phyloP scores from a whole-genome alignment of 352 stramenopile species.

The Pythium brassicae region DNA sequence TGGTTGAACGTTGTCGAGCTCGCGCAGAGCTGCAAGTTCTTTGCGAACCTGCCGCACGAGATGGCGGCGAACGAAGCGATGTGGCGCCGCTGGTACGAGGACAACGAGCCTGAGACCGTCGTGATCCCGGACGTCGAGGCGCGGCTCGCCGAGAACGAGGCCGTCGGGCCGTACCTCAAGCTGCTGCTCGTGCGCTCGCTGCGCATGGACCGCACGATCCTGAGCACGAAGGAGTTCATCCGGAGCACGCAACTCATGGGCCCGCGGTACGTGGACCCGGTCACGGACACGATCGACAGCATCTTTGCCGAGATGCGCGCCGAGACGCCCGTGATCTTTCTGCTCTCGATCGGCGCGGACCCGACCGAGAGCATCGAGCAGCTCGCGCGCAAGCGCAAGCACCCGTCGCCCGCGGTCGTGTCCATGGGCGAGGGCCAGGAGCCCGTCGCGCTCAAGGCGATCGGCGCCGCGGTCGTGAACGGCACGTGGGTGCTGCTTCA shows the following conservation, averaged over 20 bases:
- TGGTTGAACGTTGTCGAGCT: constrained; percentile 98
- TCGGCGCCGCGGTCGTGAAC: constrained; percentile 95
- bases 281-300: constrained; percentile 98
- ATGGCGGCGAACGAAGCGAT: constrained; percentile 96
- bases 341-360: constrained; percentile 96
- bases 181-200: constrained; percentile 96
- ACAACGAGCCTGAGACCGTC: constrained; percentile 96
- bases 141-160: constrained; percentile 89
- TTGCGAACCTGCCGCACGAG: constrained; percentile 94
- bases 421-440: constrained; percentile 98
- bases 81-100: constrained; percentile 97
- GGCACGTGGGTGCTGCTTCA: constrained; percentile 98
- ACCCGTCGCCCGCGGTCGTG: constrained; percentile 94
- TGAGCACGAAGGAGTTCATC: constrained; percentile 98
- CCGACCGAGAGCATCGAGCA: constrained; percentile 97
- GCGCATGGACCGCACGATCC: constrained; percentile 96
- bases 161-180: constrained; percentile 95
- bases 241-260: constrained; percentile 96
- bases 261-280: constrained; percentile 94
- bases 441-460: constrained; percentile 95
- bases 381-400: constrained; percentile 96
- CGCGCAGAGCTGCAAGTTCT: constrained; percentile 95
- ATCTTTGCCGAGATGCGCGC: constrained; percentile 96
- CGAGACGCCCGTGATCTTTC: constrained; percentile 96
- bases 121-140: constrained; percentile 96